A percentile compares a stretch with the other conserved stretches of the same genome.
Conservation (phyloP, 2,329 filamentous ascomycete genomes). For the Phyllosticta paracitricarpa region DNA sequence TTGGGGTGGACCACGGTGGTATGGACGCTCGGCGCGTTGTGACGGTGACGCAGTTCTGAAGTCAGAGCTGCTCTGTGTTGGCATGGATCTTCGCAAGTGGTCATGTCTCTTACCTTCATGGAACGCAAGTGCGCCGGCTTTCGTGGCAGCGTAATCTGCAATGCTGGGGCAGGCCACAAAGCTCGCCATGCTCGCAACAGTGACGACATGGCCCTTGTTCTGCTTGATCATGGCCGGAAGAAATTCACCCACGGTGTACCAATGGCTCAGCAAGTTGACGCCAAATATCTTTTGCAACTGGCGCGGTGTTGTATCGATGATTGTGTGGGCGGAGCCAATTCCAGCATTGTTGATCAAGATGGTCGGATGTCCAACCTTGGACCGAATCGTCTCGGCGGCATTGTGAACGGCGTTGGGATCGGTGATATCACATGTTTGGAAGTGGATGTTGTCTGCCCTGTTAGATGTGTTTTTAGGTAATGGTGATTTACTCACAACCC, state of each 20-base stretch:
- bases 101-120: slow-evolving; percentile 35
- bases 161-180: slow-evolving; percentile 40
- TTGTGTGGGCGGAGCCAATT: slow-evolving; percentile 20
- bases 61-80: slow-evolving; percentile 18
- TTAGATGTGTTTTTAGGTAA: background rate
- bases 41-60: slow-evolving; percentile 29
- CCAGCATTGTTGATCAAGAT: slow-evolving; percentile 31
- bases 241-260: slow-evolving; percentile 24
- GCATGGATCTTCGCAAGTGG: background rate
- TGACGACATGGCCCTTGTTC: slow-evolving; percentile 43
- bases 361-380: slow-evolving; percentile 18
- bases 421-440: slow-evolving; percentile 27
- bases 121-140: slow-evolving; percentile 43
- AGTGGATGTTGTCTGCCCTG: slow-evolving; percentile 19
- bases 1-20: slow-evolving; percentile 34
- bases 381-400: slow-evolving; percentile 18
- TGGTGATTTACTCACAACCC: slow-evolving; percentile 15
- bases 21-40: slow-evolving; percentile 31
- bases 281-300: slow-evolving; percentile 26
- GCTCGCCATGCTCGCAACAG: slow-evolving; percentile 44
- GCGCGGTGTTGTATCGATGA: slow-evolving; percentile 22
- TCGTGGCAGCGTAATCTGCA: slow-evolving; percentile 43
- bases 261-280: slow-evolving; percentile 29
- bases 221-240: slow-evolving; percentile 25
- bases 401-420: slow-evolving; percentile 18